A percentile compares a stretch with the other conserved stretches of the same genome.
phyloP scores from a whole-genome alignment of 2,329 filamentous ascomycete species.

The Fusarium graminum region DNA sequence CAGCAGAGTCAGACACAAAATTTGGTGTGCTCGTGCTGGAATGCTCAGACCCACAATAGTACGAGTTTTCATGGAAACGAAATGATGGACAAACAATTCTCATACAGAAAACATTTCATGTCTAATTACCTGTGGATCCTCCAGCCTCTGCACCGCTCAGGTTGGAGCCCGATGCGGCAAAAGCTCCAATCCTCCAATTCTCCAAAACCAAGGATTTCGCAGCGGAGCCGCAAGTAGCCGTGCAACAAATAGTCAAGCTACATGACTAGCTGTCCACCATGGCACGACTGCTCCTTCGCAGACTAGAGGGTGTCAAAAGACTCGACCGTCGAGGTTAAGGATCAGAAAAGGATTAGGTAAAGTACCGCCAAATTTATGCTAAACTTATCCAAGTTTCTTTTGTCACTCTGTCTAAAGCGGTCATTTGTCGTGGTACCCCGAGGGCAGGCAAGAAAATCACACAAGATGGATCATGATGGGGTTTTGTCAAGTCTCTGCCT shows the following conservation, averaged over 20 bases:
- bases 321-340: no score
- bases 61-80: conserved; percentile 1
- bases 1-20: background rate
- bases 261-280: conserved; percentile 8
- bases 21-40: conserved; percentile 4
- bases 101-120: conserved; percentile 1
- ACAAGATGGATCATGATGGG: background rate
- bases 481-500: conserved; percentile 19
- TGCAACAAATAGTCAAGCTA: background rate
- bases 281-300: background rate
- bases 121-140: conserved; percentile 14
- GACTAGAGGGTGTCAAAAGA: no score
- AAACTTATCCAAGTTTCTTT: no score
- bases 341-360: no score
- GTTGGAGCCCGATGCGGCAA: conserved; percentile 9
- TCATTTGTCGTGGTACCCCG: no score
- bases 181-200: background rate
- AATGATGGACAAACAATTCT: conserved; percentile 3
- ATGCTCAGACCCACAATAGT: conserved; percentile 8
- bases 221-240: conserved; percentile 15
- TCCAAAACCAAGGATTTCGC: background rate
- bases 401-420: no score
- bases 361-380: no score
- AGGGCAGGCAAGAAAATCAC: background rate
- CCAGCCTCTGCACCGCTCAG: background rate